These are phyloP conservation scores for Amylocarpus encephaloides DNA, from an alignment of 2,329 filamentous ascomycete species.

Conservation along the genomic window DNA sequence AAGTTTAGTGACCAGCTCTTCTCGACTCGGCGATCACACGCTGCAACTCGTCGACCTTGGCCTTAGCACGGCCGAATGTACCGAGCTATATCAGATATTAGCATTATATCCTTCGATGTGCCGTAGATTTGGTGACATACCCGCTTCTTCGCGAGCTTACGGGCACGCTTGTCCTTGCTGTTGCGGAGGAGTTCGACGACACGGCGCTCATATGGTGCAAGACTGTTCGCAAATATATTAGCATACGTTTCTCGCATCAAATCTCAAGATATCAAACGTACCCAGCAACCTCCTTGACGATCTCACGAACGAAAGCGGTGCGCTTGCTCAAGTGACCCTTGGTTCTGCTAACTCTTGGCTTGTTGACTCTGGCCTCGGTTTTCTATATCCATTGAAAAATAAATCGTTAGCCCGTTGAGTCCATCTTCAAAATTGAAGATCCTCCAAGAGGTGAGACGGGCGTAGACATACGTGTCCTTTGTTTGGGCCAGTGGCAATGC, in stretches of 20 bases:
- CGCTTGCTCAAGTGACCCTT: conserved; percentile 97
- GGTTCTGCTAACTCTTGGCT: conserved; percentile 73
- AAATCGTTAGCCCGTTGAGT: conserved; percentile 40
- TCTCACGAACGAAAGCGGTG: conserved; percentile 92
- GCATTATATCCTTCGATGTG: background rate
- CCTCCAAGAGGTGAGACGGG: conserved; percentile 66
- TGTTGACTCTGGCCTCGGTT: conserved; percentile 72
- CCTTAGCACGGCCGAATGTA: conserved; percentile 97
- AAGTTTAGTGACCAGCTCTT: conserved; percentile 62
- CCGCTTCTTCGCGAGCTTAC: conserved; percentile 99
- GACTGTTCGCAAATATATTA: conserved; percentile 42
- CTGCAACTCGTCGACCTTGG: conserved; percentile 99
- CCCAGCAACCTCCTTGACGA: conserved; percentile 98
- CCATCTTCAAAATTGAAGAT: conserved; percentile 51
- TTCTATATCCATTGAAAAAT: conserved; percentile 49
- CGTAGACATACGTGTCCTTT: conserved; percentile 53
- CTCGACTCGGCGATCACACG: conserved; percentile 96
- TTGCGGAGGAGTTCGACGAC: conserved; percentile 99
- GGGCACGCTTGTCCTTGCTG: conserved; percentile 98
- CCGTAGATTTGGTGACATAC: conserved; percentile 46
- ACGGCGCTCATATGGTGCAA: conserved; percentile 94
- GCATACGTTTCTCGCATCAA: background rate
- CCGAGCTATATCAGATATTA: conserved; percentile 61
- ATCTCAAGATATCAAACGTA: conserved; percentile 42
- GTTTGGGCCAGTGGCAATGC: conserved; percentile 57